phyloP scores from a whole-genome alignment of 352 stramenopile species.

The Phytopythium helicoides region DNA sequence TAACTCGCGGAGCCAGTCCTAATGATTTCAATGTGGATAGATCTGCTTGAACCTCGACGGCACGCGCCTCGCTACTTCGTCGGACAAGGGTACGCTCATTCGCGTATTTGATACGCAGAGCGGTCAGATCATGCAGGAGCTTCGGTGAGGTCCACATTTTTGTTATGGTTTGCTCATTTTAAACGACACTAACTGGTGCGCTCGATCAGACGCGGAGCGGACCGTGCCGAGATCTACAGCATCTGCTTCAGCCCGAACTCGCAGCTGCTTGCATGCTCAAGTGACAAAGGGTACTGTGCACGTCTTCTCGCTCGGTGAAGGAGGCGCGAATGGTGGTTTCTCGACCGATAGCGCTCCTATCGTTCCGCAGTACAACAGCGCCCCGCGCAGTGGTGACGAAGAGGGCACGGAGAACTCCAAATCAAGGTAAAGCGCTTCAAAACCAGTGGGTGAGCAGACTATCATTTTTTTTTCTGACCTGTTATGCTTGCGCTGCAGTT shows the following conservation, averaged over 20 bases:
- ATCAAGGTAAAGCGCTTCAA: slow-evolving; percentile 50
- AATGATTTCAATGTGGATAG: slow-evolving; percentile 15
- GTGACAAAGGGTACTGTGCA: slow-evolving; percentile 97
- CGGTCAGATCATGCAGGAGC: slow-evolving; percentile 88
- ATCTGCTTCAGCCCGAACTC: slow-evolving; percentile 95
- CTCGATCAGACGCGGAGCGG: slow-evolving; percentile 88
- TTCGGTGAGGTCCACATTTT: slow-evolving; percentile 46
- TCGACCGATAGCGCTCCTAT: slow-evolving; percentile 54
- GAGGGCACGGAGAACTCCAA: slow-evolving; percentile 88
- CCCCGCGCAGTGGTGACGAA: slow-evolving; percentile 56
- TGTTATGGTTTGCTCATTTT: slow-evolving; percentile 1
- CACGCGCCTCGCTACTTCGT: slow-evolving; percentile 94
- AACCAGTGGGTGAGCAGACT: too few species aligned
- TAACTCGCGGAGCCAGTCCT: neutral
- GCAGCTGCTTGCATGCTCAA: slow-evolving; percentile 94
- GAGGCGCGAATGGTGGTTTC: slow-evolving; percentile 60
- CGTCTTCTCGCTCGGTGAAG: slow-evolving; percentile 90
- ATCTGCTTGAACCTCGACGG: slow-evolving; percentile 94
- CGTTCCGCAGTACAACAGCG: slow-evolving; percentile 41
- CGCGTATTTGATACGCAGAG: slow-evolving; percentile 96
- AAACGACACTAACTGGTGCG: neutral
- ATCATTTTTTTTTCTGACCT: neutral
- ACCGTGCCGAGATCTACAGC: slow-evolving; percentile 96
- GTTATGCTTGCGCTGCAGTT: slow-evolving; percentile 30
- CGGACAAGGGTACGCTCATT: slow-evolving; percentile 97